Conservation (phyloP, 352 stramenopile species). For the Phytopythium boreale region DNA sequence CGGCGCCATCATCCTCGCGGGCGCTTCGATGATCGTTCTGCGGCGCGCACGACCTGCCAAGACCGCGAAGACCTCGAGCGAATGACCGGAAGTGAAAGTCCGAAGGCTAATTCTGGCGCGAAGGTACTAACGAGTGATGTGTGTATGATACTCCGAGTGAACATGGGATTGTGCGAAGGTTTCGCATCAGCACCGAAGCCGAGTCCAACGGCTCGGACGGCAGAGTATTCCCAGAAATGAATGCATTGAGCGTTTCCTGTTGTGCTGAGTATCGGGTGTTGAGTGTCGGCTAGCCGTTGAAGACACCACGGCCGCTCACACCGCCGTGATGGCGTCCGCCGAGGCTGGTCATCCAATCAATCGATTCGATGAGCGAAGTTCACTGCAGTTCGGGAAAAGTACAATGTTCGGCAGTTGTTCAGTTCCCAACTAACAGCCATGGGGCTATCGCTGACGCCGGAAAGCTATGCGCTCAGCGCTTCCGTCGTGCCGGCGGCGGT, state of each 20-base stretch:
- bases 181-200: neutral
- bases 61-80: slow-evolving; percentile 6
- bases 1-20: slow-evolving; percentile 43
- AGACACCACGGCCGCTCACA: neutral
- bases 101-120: slow-evolving; percentile 1
- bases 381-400: neutral
- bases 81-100: neutral
- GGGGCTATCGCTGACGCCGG: neutral
- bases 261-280: neutral
- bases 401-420: neutral
- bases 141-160: neutral
- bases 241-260: neutral
- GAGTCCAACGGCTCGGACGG: neutral
- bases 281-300: neutral
- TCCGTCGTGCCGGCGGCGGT: neutral
- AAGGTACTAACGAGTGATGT: neutral
- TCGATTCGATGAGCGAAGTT: neutral
- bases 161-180: neutral
- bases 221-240: neutral
- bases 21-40: slow-evolving; percentile 50
- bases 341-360: neutral
- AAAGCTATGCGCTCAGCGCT: neutral
- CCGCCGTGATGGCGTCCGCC: neutral
- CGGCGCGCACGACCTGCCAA: slow-evolving; percentile 14
- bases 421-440: slow-evolving; percentile 1